phyloP scores from a whole-genome alignment of 2,329 filamentous ascomycete species.

The Metarhizium robertsii region DNA sequence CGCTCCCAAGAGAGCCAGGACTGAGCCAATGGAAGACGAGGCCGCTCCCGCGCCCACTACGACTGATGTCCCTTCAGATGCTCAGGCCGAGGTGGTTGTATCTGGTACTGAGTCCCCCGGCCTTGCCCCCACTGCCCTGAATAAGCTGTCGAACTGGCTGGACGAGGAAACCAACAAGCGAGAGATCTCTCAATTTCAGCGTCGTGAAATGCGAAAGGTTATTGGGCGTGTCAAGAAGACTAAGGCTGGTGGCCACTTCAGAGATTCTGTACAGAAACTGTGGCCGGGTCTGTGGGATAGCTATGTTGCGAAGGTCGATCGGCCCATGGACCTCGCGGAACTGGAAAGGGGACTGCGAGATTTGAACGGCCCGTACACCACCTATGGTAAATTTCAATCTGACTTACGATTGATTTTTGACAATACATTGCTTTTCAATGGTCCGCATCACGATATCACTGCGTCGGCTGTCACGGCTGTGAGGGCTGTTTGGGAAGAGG shows the following conservation, averaged over 20 bases:
- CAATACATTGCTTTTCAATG: slow-evolving; percentile 80
- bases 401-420: slow-evolving; percentile 71
- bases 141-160: slow-evolving; percentile 27
- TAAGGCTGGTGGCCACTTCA: slow-evolving; percentile 68
- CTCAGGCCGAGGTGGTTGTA: slow-evolving; percentile 4
- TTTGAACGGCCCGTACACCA: slow-evolving; percentile 48
- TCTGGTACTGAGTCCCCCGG: slow-evolving; percentile 6
- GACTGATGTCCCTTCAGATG: slow-evolving; percentile 9
- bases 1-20: slow-evolving; percentile 71
- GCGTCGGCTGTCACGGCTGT: slow-evolving; percentile 45
- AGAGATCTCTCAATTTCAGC: slow-evolving; percentile 49
- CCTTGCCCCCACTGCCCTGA: slow-evolving; percentile 12
- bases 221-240: slow-evolving; percentile 77
- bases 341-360: slow-evolving; percentile 75
- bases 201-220: slow-evolving; percentile 53
- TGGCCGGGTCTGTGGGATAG: slow-evolving; percentile 70
- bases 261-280: slow-evolving; percentile 65
- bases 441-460: slow-evolving; percentile 64
- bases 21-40: slow-evolving; percentile 44
- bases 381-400: slow-evolving; percentile 60
- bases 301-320: slow-evolving; percentile 56
- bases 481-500: slow-evolving; percentile 39
- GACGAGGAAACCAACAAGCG: slow-evolving; percentile 34
- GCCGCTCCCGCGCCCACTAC: slow-evolving; percentile 8
- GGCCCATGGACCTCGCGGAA: slow-evolving; percentile 75